These are phyloP conservation scores for Leptographium procerum DNA, from an alignment of 2,329 filamentous ascomycete genomes.

Conservation along the genomic window DNA sequence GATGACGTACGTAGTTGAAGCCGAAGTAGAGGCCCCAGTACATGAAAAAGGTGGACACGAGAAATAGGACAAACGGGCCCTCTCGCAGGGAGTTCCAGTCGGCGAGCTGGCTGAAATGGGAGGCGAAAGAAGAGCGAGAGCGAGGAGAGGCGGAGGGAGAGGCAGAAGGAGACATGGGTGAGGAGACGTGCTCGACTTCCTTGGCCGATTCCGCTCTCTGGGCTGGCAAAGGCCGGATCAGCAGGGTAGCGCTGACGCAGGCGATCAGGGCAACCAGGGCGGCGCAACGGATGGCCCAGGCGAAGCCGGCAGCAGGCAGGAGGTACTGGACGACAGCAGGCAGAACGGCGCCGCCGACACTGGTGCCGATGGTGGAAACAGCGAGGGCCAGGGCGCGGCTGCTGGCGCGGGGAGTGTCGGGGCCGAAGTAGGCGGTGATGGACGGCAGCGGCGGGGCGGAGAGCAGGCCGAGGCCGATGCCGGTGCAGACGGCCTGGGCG, in stretches of 20 bases:
- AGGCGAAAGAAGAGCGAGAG: not conserved
- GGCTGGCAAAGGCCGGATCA: conserved; percentile 28
- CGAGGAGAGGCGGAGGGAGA: not conserved
- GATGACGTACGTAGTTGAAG: conserved; percentile 36
- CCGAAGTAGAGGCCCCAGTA: conserved; percentile 44
- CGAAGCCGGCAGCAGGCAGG: conserved; percentile 50
- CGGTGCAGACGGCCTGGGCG: conserved; percentile 41
- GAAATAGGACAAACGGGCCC: conserved; percentile 28
- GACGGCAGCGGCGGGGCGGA: conserved; percentile 41
- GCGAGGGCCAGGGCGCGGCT: conserved; percentile 47
- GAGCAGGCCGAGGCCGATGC: conserved; percentile 43
- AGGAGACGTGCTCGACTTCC: not conserved
- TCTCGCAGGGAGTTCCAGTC: conserved; percentile 40
- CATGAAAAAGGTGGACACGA: conserved; percentile 25
- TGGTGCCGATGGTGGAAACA: conserved; percentile 47
- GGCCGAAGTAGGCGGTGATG: conserved; percentile 45
- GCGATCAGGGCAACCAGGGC: conserved; percentile 47
- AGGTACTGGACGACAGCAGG: conserved; percentile 46
- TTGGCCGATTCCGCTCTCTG: not conserved
- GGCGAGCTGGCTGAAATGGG: conserved; percentile 31
- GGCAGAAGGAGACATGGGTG: not conserved
- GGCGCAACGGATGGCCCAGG: conserved; percentile 51
- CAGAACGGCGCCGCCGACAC: conserved; percentile 52
- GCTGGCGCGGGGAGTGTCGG: conserved; percentile 15
- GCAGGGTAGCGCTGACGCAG: conserved; percentile 26